Percentiles rank a stretch among this genome's conserved stretches.
Evolutionary conservation across 2,329 filamentous ascomycete genomes (phyloP).

Genomic region (Penicillium sp.): DNA sequence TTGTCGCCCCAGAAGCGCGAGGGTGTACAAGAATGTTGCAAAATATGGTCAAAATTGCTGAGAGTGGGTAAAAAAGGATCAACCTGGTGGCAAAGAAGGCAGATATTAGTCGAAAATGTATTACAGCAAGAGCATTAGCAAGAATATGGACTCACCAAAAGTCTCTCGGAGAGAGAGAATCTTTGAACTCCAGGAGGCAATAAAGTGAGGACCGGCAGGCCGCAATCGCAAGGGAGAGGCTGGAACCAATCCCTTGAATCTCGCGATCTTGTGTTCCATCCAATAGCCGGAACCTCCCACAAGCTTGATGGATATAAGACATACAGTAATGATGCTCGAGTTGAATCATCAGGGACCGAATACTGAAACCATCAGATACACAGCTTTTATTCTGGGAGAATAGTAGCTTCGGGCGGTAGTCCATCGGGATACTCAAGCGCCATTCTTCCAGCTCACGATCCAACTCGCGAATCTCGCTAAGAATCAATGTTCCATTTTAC

Average conservation of each 20-base stretch:
- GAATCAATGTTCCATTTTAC: slow-evolving; percentile 52
- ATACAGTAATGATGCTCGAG: slow-evolving; percentile 56
- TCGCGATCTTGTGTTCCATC: slow-evolving; percentile 22
- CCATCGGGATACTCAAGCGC: slow-evolving; percentile 43
- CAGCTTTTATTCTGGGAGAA: slow-evolving; percentile 19
- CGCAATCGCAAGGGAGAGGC: slow-evolving; percentile 50
- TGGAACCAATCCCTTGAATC: slow-evolving; percentile 49
- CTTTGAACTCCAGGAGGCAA: slow-evolving; percentile 33
- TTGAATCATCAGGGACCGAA: slow-evolving; percentile 47
- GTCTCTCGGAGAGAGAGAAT: slow-evolving; percentile 1
- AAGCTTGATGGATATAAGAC: slow-evolving; percentile 53
- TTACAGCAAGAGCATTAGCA: background rate
- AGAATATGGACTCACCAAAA: background rate
- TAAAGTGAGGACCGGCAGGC: slow-evolving; percentile 54
- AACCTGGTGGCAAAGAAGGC: slow-evolving; percentile 36
- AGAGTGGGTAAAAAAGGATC: slow-evolving; percentile 54
- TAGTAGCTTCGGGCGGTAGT: slow-evolving; percentile 46
- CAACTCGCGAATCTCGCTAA: slow-evolving; percentile 53
- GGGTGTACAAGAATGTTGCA: slow-evolving; percentile 52
- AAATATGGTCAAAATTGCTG: slow-evolving; percentile 53
- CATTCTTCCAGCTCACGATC: slow-evolving; percentile 56
- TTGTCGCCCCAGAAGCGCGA: background rate
- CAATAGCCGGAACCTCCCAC: slow-evolving; percentile 46
- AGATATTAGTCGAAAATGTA: background rate
- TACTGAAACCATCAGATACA: slow-evolving; percentile 25